These are phyloP conservation scores for Balakata baccata DNA, from an alignment of 345 rosid species.

Conservation along the genomic window DNA sequence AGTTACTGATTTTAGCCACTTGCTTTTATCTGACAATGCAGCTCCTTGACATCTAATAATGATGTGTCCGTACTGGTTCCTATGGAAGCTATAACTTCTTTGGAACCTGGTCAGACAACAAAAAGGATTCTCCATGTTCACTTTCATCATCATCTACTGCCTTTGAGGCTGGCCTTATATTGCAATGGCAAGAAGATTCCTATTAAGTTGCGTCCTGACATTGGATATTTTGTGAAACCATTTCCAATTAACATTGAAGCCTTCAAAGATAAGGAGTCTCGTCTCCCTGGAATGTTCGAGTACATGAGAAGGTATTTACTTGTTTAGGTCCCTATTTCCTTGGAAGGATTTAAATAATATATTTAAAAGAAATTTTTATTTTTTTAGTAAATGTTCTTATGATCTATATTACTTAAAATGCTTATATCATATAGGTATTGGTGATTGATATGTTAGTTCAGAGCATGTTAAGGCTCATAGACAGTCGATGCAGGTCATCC, in stretches of 20 bases:
- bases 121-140: conserved; percentile 67
- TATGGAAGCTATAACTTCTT: conserved; percentile 58
- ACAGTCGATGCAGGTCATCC: neutral
- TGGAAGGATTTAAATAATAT: neutral
- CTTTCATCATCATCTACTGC: conserved; percentile 89
- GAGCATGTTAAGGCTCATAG: neutral
- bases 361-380: neutral
- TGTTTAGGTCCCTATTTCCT: conserved; percentile 6
- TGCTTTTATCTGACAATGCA: conserved; percentile 35
- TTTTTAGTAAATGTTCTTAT: neutral
- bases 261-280: conserved; percentile 58
- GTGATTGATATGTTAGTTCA: neutral
- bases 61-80: conserved; percentile 61
- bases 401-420: neutral
- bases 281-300: conserved; percentile 89
- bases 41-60: conserved; percentile 37
- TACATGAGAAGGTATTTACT: conserved; percentile 63
- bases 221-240: conserved; percentile 93
- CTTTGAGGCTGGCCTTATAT: conserved; percentile 60
- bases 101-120: conserved; percentile 59
- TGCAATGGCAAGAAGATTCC: conserved; percentile 57
- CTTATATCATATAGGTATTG: neutral
- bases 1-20: conserved; percentile 11
- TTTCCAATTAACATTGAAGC: conserved; percentile 55
- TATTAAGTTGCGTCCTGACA: conserved; percentile 86